A percentile compares a stretch with the other conserved stretches of the same genome.
Conservation (phyloP, 129 eudicot species). For the Pulicaria dysenterica region DNA sequence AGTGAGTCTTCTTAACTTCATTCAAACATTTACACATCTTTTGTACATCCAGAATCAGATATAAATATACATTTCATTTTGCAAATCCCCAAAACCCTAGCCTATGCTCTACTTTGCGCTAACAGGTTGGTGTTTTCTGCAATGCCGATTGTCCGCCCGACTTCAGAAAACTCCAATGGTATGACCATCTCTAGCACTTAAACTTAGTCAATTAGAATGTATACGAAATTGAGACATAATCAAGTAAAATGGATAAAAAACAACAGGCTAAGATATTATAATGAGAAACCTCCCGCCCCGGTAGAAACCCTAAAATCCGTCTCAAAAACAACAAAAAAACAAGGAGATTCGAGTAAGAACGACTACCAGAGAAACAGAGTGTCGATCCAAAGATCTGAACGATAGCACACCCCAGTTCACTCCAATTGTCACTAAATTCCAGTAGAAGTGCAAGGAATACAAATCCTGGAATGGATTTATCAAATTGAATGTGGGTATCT, state of each 20-base stretch:
- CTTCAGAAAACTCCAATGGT: not conserved
- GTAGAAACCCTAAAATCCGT: slow-evolving; percentile 18
- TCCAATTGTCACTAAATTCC: slow-evolving; percentile 12
- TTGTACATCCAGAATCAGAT: not conserved
- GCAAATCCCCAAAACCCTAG: slow-evolving; percentile 32
- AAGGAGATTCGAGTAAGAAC: slow-evolving; percentile 6
- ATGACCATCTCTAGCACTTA: not conserved
- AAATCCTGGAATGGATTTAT: slow-evolving; percentile 5
- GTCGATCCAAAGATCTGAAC: slow-evolving; percentile 23
- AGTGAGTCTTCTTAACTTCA: not conserved
- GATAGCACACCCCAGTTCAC: not conserved
- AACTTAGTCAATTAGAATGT: not conserved
- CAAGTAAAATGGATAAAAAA: slow-evolving; percentile 7
- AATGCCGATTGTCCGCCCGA: slow-evolving; percentile 19
- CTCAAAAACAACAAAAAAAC: not conserved
- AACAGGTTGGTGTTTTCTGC: not conserved
- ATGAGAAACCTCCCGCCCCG: slow-evolving; percentile 2
- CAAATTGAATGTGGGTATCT: not conserved
- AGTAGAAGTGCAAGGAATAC: slow-evolving; percentile 12
- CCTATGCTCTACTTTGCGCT: slow-evolving; percentile 11
- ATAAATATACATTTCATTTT: not conserved
- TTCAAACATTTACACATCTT: not conserved
- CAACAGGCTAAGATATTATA: not conserved
- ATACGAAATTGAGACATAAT: not conserved
- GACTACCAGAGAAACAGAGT: slow-evolving; percentile 20